Conservation (phyloP, 2,329 filamentous ascomycete species). For the Aspergillus tubingensis region DNA sequence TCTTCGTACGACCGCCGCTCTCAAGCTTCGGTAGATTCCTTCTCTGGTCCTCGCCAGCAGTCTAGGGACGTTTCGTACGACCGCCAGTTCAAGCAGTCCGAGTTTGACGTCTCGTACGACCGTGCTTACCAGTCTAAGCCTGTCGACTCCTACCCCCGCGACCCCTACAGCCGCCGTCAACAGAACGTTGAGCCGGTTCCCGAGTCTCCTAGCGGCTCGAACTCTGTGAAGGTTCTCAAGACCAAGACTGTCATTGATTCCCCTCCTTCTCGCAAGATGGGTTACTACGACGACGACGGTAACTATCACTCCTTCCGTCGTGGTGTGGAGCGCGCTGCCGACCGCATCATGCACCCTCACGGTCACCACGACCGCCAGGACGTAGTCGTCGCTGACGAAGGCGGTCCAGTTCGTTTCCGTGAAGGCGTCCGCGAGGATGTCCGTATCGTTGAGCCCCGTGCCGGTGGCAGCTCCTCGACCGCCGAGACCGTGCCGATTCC, state of each 20-base stretch:
- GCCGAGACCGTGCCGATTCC: slow-evolving; percentile 96
- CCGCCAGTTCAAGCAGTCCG: slow-evolving; percentile 8
- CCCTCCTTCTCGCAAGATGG: slow-evolving; percentile 64
- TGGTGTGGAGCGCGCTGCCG: slow-evolving; percentile 67
- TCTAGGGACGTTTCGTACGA: slow-evolving; percentile 28
- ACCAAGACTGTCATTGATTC: slow-evolving; percentile 53
- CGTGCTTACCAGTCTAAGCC: slow-evolving; percentile 30
- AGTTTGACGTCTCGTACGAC: slow-evolving; percentile 36
- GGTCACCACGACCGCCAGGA: slow-evolving; percentile 44
- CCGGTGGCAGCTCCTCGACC: slow-evolving; percentile 44
- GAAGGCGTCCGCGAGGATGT: slow-evolving; percentile 48
- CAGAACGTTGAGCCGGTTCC: slow-evolving; percentile 37
- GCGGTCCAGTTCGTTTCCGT: slow-evolving; percentile 49
- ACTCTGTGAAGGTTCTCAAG: slow-evolving; percentile 54
- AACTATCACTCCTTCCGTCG: slow-evolving; percentile 75
- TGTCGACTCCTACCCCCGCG: slow-evolving; percentile 47
- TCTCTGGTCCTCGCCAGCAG: slow-evolving; percentile 22
- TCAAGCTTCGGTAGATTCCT: slow-evolving; percentile 21
- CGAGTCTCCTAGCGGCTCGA: slow-evolving; percentile 34
- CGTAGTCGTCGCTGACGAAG: slow-evolving; percentile 44
- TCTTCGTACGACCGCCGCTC: slow-evolving; percentile 23
- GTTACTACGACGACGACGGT: slow-evolving; percentile 78
- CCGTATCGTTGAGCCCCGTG: slow-evolving; percentile 54
- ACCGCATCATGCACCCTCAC: slow-evolving; percentile 63
- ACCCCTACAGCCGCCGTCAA: slow-evolving; percentile 34